A percentile compares a stretch with the other conserved stretches of the same genome.
These are phyloP conservation scores for Saussurea involucrata DNA, from an alignment of 129 eudicot genomes.

Conservation along the genomic window DNA sequence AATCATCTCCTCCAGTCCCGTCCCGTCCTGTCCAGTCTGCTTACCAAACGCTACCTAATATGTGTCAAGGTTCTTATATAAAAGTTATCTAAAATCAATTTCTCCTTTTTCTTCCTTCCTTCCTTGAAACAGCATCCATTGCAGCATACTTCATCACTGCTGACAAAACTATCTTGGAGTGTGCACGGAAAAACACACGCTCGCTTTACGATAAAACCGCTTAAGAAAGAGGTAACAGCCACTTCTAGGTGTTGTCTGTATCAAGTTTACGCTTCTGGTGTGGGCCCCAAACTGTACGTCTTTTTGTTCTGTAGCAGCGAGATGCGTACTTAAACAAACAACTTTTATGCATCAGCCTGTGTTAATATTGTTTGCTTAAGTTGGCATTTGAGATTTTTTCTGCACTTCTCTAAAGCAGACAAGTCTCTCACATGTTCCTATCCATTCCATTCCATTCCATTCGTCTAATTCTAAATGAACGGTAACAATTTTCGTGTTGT, in stretches of 20 bases:
- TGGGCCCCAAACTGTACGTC: constrained; percentile 14
- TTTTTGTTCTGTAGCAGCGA: not conserved
- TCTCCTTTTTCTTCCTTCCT: not conserved
- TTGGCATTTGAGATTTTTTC: not conserved
- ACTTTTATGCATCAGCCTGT: constrained; percentile 1
- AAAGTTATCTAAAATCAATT: not conserved
- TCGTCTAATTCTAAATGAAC: constrained; percentile 1
- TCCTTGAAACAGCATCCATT: constrained; percentile 56
- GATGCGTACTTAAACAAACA: constrained; percentile 8
- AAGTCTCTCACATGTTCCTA: constrained; percentile 9
- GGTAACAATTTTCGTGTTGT: not conserved
- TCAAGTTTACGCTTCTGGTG: not conserved
- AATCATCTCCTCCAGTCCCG: too few relatives aligned
- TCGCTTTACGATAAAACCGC: constrained; percentile 43
- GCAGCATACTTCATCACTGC: constrained; percentile 87
- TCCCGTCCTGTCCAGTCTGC: too few relatives aligned
- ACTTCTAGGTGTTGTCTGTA: constrained; percentile 12
- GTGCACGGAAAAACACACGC: constrained; percentile 69
- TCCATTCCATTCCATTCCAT: constrained; percentile 1
- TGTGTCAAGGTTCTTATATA: not conserved
- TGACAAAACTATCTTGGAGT: constrained; percentile 85
- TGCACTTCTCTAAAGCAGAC: constrained; percentile 16
- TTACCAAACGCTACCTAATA: too few relatives aligned
- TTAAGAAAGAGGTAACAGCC: constrained; percentile 14
- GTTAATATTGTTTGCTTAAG: constrained; percentile 10